Conservation (phyloP, 2,329 filamentous ascomycete species). For the Fusarium sterilihyphosum region DNA sequence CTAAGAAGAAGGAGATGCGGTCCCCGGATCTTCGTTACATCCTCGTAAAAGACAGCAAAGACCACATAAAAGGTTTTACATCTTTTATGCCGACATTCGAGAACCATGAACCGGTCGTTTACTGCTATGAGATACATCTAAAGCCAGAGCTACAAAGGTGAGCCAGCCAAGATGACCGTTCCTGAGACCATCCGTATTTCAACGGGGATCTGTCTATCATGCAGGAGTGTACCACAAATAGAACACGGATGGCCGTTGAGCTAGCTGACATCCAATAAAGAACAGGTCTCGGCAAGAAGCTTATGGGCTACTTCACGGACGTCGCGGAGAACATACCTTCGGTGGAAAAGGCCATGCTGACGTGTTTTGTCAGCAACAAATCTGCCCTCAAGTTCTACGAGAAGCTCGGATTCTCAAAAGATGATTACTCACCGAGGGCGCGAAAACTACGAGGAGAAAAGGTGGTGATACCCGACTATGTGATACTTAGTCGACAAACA, state of each 20-base stretch:
- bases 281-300: conserved; percentile 68
- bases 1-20: conserved; percentile 75
- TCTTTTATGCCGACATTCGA: conserved; percentile 80
- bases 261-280: conserved; percentile 47
- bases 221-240: background rate
- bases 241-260: conserved; percentile 7
- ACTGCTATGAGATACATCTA: conserved; percentile 84
- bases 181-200: background rate
- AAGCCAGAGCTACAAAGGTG: conserved; percentile 64
- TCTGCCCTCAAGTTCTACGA: conserved; percentile 69
- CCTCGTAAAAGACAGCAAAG: conserved; percentile 58
- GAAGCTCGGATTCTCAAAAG: conserved; percentile 65
- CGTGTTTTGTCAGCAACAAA: conserved; percentile 72
- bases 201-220: background rate
- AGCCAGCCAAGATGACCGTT: conserved; percentile 30
- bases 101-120: conserved; percentile 72
- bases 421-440: conserved; percentile 64
- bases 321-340: conserved; percentile 64
- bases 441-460: conserved; percentile 64
- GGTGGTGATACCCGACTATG: conserved; percentile 65
- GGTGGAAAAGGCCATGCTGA: conserved; percentile 77
- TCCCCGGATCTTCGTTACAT: conserved; percentile 75
- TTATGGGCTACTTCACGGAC: conserved; percentile 66
- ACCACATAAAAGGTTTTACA: conserved; percentile 62
- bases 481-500: conserved; percentile 66